Evolutionary conservation across 805 yeast genomes (phyloP).

Genomic region (Wickerhamiella brachini): DNA sequence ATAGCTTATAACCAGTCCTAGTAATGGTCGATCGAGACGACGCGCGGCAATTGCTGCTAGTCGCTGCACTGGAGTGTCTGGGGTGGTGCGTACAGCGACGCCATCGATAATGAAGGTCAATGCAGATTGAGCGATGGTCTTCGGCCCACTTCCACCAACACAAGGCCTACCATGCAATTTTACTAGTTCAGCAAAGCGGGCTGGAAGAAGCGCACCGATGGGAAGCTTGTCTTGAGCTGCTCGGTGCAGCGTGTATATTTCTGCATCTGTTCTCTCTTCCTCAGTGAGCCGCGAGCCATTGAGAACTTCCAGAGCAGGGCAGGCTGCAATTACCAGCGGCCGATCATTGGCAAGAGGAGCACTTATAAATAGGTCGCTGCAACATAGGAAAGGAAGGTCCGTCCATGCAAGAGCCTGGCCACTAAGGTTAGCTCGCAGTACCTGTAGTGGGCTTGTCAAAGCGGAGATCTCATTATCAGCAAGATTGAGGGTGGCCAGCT

Average conservation of each 20-base stretch:
- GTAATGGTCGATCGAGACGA: not conserved
- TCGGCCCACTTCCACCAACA: not conserved
- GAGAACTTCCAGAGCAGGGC: slow-evolving; percentile 28
- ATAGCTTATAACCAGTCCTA: not conserved
- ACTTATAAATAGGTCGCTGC: slow-evolving; percentile 31
- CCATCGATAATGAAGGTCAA: slow-evolving; percentile 33
- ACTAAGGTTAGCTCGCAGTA: not conserved
- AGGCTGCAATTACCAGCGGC: slow-evolving; percentile 34
- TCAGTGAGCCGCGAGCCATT: slow-evolving; percentile 43
- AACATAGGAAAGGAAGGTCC: slow-evolving; percentile 32
- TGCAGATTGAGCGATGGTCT: slow-evolving; percentile 7
- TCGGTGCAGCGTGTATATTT: slow-evolving; percentile 44
- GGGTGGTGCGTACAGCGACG: slow-evolving; percentile 24
- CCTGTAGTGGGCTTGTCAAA: not conserved
- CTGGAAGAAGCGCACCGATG: not conserved
- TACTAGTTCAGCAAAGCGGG: not conserved
- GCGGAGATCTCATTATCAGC: slow-evolving; percentile 23
- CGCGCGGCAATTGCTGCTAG: slow-evolving; percentile 24
- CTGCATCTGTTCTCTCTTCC: slow-evolving; percentile 48
- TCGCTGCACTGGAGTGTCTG: slow-evolving; percentile 25
- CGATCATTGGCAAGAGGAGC: slow-evolving; percentile 18
- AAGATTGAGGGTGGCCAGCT: slow-evolving; percentile 9
- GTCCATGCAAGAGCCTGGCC: slow-evolving; percentile 27
- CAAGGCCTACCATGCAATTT: not conserved
- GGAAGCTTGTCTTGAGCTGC: not conserved